A percentile compares a stretch with the other conserved stretches of the same genome.
Evolutionary conservation across 805 yeast genomes (phyloP).

Genomic region (Phaffomyces thermotolerans): DNA sequence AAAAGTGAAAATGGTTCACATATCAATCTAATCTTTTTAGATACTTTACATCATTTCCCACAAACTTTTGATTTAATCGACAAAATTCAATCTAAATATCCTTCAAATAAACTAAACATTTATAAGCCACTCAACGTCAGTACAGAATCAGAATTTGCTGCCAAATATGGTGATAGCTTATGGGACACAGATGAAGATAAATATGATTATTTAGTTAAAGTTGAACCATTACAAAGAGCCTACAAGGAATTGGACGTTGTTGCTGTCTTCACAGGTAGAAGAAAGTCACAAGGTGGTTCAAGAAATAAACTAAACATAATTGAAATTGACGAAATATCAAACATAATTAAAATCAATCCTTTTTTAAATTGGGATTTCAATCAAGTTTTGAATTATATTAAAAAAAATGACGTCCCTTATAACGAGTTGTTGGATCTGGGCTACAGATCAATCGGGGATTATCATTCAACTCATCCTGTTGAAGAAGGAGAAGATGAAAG

Average conservation of each 20-base stretch:
- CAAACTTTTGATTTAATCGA: constrained; percentile 77
- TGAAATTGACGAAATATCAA: constrained; percentile 64
- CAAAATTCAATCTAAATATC: constrained; percentile 49
- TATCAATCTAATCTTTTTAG: constrained; percentile 76
- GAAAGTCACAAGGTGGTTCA: constrained; percentile 85
- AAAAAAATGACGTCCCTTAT: constrained; percentile 70
- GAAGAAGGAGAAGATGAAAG: constrained; percentile 91
- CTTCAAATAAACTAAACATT: constrained; percentile 47
- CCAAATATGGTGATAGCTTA: constrained; percentile 61
- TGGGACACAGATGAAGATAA: constrained; percentile 80
- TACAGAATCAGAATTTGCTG: constrained; percentile 56
- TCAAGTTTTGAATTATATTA: constrained; percentile 64
- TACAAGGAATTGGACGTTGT: constrained; percentile 63
- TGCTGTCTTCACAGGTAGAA: constrained; percentile 88
- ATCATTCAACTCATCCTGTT: constrained; percentile 89
- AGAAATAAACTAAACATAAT: constrained; percentile 65
- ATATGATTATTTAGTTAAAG: constrained; percentile 85
- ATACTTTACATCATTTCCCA: constrained; percentile 91
- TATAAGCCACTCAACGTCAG: constrained; percentile 56
- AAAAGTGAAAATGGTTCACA: constrained; percentile 38
- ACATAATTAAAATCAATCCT: constrained; percentile 83
- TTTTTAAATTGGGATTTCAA: constrained; percentile 74
- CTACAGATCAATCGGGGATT: constrained; percentile 89
- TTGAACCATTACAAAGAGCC: constrained; percentile 86
- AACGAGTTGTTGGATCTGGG: constrained; percentile 80